Evolutionary conservation across 2,329 filamentous ascomycete genomes (phyloP), one percentile per base, ranked within the genome.

Genomic region (Erysiphe pulchra): DNA sequence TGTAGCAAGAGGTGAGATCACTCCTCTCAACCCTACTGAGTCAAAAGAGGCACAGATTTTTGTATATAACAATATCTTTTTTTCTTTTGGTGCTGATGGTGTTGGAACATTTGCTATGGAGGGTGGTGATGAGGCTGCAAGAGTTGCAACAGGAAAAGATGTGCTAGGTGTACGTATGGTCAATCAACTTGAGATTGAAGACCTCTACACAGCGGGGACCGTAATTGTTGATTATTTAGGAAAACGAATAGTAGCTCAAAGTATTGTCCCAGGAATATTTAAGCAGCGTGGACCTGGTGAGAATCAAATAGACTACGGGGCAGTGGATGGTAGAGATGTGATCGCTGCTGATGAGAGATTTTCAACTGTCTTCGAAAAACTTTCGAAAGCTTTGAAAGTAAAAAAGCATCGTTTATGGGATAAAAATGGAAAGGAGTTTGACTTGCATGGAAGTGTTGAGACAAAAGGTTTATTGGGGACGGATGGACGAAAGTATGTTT

Each of bases 11-110:
- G 90, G 90, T 46, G 90, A 98, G 61, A 80, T 98, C 51, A 77
- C 85, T 17, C 84, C 90, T 7, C 65, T 98, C 46, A 98, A 98
- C 64, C 92, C 90, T 7, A 95, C 87, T 0, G 90, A 98, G 63
- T 77, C 71, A 51, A 75, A 71, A 53, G 87, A 98, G 60, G 90
- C 90, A 4, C 90, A 98, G 61, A 98, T 98, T 52, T 98, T 93
- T 57, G 87, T 98, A 20, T 94, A 95, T 68, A 95, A 95, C 69
- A 98, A 98, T 63, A 85, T 98, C 53, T 98, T 98, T 67, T 98
- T 93, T 67, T 95, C 90, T 0, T 95, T 94, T 55, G 90, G 90
- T 50, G 87, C 90, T 40, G 90, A 98, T 60, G 92, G 90, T 45
- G 90, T 95, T 41, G 87, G 90, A 39, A 98, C 90, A 14, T 98